Evolutionary conservation across 2,329 filamentous ascomycete species (phyloP).

Genomic region (Myriosclerotinia duriaeana): DNA sequence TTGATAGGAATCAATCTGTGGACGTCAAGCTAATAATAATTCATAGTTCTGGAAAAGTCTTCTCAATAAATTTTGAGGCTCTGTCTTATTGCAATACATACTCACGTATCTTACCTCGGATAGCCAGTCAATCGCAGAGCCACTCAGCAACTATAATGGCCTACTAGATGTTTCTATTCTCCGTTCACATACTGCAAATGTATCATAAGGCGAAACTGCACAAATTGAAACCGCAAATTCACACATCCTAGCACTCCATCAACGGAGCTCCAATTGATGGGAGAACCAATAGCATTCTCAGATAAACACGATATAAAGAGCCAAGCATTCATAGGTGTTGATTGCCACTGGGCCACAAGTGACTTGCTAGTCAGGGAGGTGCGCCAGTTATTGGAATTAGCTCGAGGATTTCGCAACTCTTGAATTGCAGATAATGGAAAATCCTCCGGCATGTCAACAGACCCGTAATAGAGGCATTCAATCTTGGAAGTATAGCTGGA

Average conservation of each 20-base stretch:
- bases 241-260: not conserved
- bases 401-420: conserved; percentile 39
- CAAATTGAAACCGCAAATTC: not conserved
- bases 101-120: not conserved
- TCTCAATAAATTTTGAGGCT: not conserved
- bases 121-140: not conserved
- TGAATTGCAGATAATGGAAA: conserved; percentile 35
- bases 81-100: not conserved
- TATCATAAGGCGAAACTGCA: not conserved
- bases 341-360: conserved; percentile 41
- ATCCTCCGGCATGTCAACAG: conserved; percentile 37
- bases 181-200: no score
- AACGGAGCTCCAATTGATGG: not conserved
- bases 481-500: conserved; percentile 50
- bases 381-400: conserved; percentile 40
- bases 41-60: not conserved
- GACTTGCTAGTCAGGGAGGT: conserved; percentile 42
- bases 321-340: conserved; percentile 37
- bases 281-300: not conserved
- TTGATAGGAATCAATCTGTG: not conserved
- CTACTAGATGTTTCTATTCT: not conserved
- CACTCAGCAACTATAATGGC: not conserved
- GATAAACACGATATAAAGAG: not conserved
- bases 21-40: not conserved
- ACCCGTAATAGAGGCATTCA: conserved; percentile 47